phyloP scores from a whole-genome alignment of 1,139 yeast genomes.

The Sugiyamaella sp. region DNA sequence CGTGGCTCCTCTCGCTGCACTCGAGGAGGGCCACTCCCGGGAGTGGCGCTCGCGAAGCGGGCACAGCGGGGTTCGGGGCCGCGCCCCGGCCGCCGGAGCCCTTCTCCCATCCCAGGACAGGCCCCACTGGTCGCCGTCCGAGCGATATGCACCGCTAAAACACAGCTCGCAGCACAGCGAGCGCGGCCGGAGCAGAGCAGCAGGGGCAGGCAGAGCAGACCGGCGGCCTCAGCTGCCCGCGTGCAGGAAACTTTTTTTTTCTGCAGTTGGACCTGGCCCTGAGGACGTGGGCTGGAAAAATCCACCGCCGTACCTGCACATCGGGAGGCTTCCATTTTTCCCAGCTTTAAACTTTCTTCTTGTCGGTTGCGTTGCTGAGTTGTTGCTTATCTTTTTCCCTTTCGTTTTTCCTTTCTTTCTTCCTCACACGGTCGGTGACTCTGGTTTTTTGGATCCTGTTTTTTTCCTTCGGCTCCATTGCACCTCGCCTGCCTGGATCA shows the following conservation, averaged over 20 bases:
- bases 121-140: too few species aligned
- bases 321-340: background rate
- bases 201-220: background rate
- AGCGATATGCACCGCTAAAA: too few species aligned
- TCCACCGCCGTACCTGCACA: slow-evolving; percentile 16
- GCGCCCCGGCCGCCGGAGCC: background rate
- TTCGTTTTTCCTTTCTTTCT: slow-evolving; percentile 2
- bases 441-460: background rate
- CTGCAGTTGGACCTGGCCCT: background rate
- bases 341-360: slow-evolving; percentile 2
- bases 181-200: too few species aligned
- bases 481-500: background rate
- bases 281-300: background rate
- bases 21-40: background rate
- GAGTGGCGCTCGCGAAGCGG: background rate
- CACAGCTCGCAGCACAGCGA: too few species aligned
- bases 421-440: background rate
- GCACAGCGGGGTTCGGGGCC: background rate
- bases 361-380: slow-evolving; percentile 15
- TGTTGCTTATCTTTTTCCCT: slow-evolving; percentile 7
- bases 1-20: background rate
- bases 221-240: background rate
- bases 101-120: too few species aligned
- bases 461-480: background rate
- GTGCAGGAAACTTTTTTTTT: slow-evolving; percentile 8